These are phyloP conservation scores for Syncephalastrum racemosum DNA, from an alignment of 371 early-diverging fungal genomes.

Conservation along the genomic window DNA sequence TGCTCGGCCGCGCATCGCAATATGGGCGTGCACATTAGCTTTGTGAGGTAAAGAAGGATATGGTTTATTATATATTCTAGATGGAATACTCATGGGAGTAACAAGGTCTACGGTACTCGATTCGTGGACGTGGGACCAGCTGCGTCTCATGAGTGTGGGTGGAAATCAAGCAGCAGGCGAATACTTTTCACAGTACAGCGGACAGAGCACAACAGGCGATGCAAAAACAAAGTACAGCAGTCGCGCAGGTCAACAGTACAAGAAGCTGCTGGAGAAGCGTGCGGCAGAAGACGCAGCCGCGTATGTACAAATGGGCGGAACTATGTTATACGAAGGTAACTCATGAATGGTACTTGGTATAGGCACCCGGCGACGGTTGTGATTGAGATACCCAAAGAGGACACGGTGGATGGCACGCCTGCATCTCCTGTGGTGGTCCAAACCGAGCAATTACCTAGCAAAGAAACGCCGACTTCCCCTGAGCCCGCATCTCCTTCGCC, in stretches of 20 bases:
- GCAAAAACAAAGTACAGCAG: slow-evolving; percentile 84
- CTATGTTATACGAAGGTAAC: not conserved
- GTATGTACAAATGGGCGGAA: slow-evolving; percentile 32
- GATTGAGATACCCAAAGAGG: slow-evolving; percentile 23
- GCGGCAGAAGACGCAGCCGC: slow-evolving; percentile 74
- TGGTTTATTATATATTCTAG: not conserved
- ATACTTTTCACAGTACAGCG: slow-evolving; percentile 69
- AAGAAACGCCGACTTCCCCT: slow-evolving; percentile 2
- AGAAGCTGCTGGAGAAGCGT: slow-evolving; percentile 74
- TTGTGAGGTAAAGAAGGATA: slow-evolving; percentile 73
- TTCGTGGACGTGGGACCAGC: slow-evolving; percentile 93
- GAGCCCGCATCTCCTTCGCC: slow-evolving; percentile 19
- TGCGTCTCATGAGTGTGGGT: slow-evolving; percentile 91
- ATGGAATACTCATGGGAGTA: not conserved
- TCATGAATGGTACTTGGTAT: not conserved
- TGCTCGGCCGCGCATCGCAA: slow-evolving; percentile 96
- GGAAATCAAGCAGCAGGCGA: slow-evolving; percentile 81
- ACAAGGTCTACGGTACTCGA: slow-evolving; percentile 84
- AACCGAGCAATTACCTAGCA: slow-evolving; percentile 7
- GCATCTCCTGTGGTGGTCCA: too few relatives aligned
- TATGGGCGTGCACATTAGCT: slow-evolving; percentile 95
- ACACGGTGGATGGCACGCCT: too few relatives aligned
- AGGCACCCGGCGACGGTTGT: slow-evolving; percentile 40
- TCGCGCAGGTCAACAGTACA: slow-evolving; percentile 78
- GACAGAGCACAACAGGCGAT: slow-evolving; percentile 55